These are phyloP conservation scores for Datisca glomerata DNA, from an alignment of 306 rosid species.

Conservation along the genomic window DNA sequence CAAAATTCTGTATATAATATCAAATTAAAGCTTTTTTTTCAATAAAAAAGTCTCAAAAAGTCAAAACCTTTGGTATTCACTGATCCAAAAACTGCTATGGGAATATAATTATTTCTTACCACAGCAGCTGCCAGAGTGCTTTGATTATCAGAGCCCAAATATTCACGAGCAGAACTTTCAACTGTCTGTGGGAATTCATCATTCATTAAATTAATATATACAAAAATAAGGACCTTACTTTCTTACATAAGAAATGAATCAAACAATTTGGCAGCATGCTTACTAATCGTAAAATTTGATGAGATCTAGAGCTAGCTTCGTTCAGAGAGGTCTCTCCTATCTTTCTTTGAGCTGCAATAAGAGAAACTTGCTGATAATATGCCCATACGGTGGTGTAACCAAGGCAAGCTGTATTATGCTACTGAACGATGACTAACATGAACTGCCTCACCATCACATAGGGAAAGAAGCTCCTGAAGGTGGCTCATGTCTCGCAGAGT, in stretches of 20 bases:
- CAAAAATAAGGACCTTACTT: too few species aligned
- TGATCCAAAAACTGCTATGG: slow-evolving; percentile 12
- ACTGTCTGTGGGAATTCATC: slow-evolving; percentile 47
- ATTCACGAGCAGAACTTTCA: slow-evolving; percentile 54
- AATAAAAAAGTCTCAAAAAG: background rate
- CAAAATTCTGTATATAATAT: slow-evolving; percentile 56
- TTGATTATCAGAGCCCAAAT: slow-evolving; percentile 22
- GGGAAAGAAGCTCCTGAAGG: slow-evolving; percentile 47
- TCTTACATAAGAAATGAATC: background rate
- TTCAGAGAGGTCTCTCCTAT: slow-evolving; percentile 88
- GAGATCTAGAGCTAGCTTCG: slow-evolving; percentile 91
- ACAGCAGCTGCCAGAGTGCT: slow-evolving; percentile 57
- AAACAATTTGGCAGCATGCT: slow-evolving; percentile 10
- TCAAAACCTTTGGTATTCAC: too few species aligned
- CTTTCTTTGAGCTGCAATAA: slow-evolving; percentile 63
- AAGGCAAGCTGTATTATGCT: background rate
- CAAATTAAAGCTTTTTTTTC: slow-evolving; percentile 3
- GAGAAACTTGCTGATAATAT: slow-evolving; percentile 3
- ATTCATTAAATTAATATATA: slow-evolving; percentile 2
- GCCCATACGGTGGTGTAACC: background rate
- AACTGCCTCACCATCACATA: slow-evolving; percentile 52
- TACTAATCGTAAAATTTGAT: slow-evolving; percentile 89
- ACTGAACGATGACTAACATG: background rate
- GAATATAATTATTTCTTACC: slow-evolving; percentile 24
- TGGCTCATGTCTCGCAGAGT: slow-evolving; percentile 42